Base-by-base conservation (phyloP, 306 rosid genomes). In the Parietaria judaica region DNA sequence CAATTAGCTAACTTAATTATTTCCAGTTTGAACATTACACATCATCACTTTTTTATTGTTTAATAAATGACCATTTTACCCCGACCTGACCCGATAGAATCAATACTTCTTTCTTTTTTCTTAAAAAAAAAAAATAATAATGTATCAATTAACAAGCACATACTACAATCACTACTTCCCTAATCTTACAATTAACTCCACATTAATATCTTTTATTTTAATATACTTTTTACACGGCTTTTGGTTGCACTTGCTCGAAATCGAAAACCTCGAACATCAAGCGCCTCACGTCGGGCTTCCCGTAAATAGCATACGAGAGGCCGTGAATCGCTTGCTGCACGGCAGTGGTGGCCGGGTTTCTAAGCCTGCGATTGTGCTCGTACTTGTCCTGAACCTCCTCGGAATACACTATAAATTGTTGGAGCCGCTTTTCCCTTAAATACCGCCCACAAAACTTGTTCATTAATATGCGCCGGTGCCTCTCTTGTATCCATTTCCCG, bases 261-360 rank as follows among this genome's bases (percentile, higher is more conserved):
- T 92, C 97, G 58, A 88, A 88, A 74, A 84, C 83, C 76, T 92
- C 95, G 74, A 92, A 88, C 99, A 92, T 86, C 38, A 88, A 72
- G 23, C 97, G 90, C 72, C 97, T 82, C 66, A 86, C 95, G 69
- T 88, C 99, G 14, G 96, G 90, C 73, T 92, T 92, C 61, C 96
- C 99, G 50, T 92, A 86, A 35, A 92, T 80, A 9, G 88, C 71
- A 76, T 92, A 88, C 7, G 99, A 75, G 54, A 92, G 94, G 4
- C 97, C 99, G 53, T 92, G 95, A 72, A 88, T 63, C 46, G 99
- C 88, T 82, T 92, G 96, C 65, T 92, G 94, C 61, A 88, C 86
- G 67, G 97, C 88, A 2, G 90, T 78, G 57, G 97, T 79, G 70
- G 95, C 80, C 0, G 97, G 97, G 70, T 88, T 92, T 70, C 95